Evolutionary conservation across 1,284 basidiomycete species (phyloP).

Genomic region (Athelia sp.): DNA sequence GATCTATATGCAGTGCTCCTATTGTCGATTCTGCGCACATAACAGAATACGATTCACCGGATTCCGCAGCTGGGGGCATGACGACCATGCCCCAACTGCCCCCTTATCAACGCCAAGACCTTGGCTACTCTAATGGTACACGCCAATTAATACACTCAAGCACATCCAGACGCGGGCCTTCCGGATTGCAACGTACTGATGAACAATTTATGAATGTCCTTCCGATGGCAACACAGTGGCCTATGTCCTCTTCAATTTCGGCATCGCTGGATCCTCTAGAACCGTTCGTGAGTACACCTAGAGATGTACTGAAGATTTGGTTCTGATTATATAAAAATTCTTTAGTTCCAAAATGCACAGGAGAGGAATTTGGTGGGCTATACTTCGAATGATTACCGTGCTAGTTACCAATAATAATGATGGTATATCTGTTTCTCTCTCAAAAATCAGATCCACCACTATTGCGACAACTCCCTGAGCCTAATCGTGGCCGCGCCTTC

Average conservation of each 20-base stretch:
- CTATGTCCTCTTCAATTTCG: conserved; percentile 26
- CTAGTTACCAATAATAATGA: conserved; percentile 45
- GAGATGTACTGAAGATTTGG: not conserved
- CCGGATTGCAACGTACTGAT: conserved; percentile 33
- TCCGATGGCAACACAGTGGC: conserved; percentile 37
- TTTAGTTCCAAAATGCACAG: conserved; percentile 37
- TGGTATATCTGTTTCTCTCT: conserved; percentile 21
- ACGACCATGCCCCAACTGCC: conserved; percentile 46
- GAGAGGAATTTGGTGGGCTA: conserved; percentile 48
- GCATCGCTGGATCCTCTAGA: conserved; percentile 47
- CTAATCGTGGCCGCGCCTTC: conserved; percentile 26
- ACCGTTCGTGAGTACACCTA: conserved; percentile 46
- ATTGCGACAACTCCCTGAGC: conserved; percentile 32
- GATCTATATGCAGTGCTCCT: too few relatives aligned
- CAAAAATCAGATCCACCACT: conserved; percentile 33
- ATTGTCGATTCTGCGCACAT: too few relatives aligned
- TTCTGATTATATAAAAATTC: conserved; percentile 1
- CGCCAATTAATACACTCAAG: conserved; percentile 9
- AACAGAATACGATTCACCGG: too few relatives aligned
- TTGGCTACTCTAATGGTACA: conserved; percentile 25
- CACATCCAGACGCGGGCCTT: conserved; percentile 24
- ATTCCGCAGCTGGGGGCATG: too few relatives aligned
- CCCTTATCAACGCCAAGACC: conserved; percentile 32
- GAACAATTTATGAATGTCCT: conserved; percentile 36
- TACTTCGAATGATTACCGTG: conserved; percentile 31